phyloP scores from a whole-genome alignment of 2,329 filamentous ascomycete genomes.

The Xylariaceae sp. region DNA sequence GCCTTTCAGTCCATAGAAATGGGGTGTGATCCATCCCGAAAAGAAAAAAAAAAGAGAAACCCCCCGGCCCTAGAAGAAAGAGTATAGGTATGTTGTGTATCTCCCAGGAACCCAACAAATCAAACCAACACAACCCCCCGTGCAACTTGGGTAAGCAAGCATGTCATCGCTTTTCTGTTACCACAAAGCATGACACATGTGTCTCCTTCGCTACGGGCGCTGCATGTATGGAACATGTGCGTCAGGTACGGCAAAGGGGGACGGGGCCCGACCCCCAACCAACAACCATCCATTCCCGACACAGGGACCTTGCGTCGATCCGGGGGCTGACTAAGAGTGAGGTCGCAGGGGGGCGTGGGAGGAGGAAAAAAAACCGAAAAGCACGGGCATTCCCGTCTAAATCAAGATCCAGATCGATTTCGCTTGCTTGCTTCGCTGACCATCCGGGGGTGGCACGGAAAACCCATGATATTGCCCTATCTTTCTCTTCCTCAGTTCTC shows the following conservation, averaged over 20 bases:
- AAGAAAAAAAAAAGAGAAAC: not conserved
- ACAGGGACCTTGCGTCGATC: not conserved
- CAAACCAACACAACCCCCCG: too few species aligned
- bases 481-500: not conserved
- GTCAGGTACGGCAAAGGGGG: not conserved
- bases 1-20: too few species aligned
- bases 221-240: not conserved
- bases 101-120: too few species aligned
- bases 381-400: not conserved
- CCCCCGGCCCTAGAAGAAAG: not conserved
- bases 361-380: not conserved
- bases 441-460: not conserved
- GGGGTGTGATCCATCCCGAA: not conserved
- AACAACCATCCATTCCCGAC: not conserved
- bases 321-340: not conserved
- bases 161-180: too few species aligned
- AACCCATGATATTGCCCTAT: not conserved
- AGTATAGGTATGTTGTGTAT: too few species aligned
- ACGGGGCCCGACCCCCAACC: not conserved
- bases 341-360: not conserved
- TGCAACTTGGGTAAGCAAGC: too few species aligned
- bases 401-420: not conserved
- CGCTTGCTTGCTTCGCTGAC: not conserved
- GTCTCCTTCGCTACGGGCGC: too few species aligned
- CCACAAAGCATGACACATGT: not conserved